A percentile compares a stretch with the other conserved stretches of the same genome.
These are phyloP conservation scores for Breviolum minutum DNA, from an alignment of 73 alveolate genomes.

Conservation along the genomic window DNA sequence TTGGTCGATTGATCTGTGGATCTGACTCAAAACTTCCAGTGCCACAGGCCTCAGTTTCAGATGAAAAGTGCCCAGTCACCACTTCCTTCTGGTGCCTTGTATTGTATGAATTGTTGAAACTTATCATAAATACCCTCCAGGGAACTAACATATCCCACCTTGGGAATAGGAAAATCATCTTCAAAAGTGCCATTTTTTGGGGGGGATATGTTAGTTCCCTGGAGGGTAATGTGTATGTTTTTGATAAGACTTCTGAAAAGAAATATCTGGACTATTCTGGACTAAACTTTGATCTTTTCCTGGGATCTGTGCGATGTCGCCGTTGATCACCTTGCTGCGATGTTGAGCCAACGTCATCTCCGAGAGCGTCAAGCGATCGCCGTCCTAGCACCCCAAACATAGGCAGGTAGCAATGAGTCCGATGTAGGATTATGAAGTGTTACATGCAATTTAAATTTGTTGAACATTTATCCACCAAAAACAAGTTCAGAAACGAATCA, in stretches of 20 bases:
- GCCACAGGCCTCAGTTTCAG: slow-evolving; percentile 29
- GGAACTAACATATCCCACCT: no score
- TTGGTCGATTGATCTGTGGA: slow-evolving; percentile 94
- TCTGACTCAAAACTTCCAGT: slow-evolving; percentile 32
- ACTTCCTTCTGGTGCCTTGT: no score
- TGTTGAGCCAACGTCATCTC: slow-evolving; percentile 70
- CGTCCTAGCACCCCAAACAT: slow-evolving; percentile 40
- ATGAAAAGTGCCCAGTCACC: not conserved
- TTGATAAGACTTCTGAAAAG: no score
- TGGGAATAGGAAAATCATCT: no score
- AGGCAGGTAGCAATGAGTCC: not conserved
- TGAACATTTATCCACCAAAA: no score
- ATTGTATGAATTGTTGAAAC: no score
- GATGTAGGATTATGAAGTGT: not conserved
- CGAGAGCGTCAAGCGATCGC: slow-evolving; percentile 64
- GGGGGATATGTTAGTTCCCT: no score
- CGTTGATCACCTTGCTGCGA: slow-evolving; percentile 41
- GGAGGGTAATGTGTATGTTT: no score
- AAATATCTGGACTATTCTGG: no score
- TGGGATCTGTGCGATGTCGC: slow-evolving; percentile 20
- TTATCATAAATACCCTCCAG: no score
- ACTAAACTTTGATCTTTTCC: not conserved
- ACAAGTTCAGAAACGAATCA: not conserved
- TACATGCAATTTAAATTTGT: not conserved
- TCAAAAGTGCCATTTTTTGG: no score